Conservation (phyloP, 2,329 filamentous ascomycete genomes). For the Immersiporthe knoxdaviesiana region DNA sequence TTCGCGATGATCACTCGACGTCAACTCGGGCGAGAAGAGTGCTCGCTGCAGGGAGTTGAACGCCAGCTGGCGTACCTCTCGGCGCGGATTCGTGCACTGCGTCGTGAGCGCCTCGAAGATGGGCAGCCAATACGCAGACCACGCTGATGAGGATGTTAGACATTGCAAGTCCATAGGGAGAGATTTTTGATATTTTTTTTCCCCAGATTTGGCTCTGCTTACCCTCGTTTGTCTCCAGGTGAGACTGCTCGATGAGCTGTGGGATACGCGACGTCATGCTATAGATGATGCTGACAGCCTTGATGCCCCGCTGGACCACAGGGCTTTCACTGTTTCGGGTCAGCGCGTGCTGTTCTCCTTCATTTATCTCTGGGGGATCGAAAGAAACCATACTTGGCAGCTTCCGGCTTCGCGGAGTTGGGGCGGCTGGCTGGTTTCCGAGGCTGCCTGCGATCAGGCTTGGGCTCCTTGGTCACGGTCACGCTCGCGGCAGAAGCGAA, state of each 20-base stretch:
- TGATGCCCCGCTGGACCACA: conserved; percentile 74
- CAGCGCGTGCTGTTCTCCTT: conserved; percentile 21
- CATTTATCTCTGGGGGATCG: conserved; percentile 18
- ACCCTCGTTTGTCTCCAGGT: conserved; percentile 86
- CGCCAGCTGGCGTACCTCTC: conserved; percentile 87
- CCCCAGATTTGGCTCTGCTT: conserved; percentile 34
- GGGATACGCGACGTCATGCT: conserved; percentile 82
- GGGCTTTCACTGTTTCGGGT: conserved; percentile 64
- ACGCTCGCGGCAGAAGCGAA: conserved; percentile 84
- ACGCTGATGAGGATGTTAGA: conserved; percentile 60
- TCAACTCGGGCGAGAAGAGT: conserved; percentile 81
- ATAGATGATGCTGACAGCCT: conserved; percentile 81
- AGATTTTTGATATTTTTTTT: too few relatives aligned
- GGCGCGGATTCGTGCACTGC: conserved; percentile 92
- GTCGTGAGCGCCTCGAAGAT: conserved; percentile 86
- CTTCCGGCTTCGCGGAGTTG: conserved; percentile 52
- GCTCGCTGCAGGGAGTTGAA: conserved; percentile 85
- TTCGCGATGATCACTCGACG: conserved; percentile 80
- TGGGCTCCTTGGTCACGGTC: conserved; percentile 70
- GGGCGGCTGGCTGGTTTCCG: conserved; percentile 39
- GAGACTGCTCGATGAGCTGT: conserved; percentile 86
- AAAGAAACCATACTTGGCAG: conserved; percentile 54
- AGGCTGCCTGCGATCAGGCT: conserved; percentile 54
- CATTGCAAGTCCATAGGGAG: neutral
- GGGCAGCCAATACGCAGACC: conserved; percentile 97